Conservation (phyloP, 176 grass and related monocot species). For the Chrysopogon serrulatus region DNA sequence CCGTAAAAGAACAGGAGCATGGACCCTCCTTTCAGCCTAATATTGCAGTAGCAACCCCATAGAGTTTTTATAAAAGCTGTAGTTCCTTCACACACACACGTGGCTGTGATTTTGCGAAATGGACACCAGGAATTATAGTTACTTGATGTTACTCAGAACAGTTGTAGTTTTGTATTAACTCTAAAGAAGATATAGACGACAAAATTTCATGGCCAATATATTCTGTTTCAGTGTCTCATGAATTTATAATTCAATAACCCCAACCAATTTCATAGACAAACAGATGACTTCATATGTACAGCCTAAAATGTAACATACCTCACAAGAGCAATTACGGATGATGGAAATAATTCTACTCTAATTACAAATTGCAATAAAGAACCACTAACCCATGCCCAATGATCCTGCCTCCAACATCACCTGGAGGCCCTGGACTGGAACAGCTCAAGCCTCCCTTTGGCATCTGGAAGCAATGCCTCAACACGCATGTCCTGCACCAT, state of each 20-base stretch:
- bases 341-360: slow-evolving; percentile 28
- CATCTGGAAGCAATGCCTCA: slow-evolving; percentile 52
- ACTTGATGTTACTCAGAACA: no score
- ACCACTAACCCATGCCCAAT: slow-evolving; percentile 16
- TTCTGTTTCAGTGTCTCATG: not conserved
- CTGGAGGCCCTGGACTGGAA: slow-evolving; percentile 64
- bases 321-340: slow-evolving; percentile 28
- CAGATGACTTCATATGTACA: slow-evolving; percentile 33
- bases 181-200: not conserved
- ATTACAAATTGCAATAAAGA: slow-evolving; percentile 22
- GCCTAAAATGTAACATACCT: slow-evolving; percentile 2
- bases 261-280: slow-evolving; percentile 24
- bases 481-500: slow-evolving; percentile 68
- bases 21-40: not conserved
- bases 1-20: not conserved
- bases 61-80: not conserved
- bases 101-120: no score
- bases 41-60: not conserved
- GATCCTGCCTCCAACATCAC: slow-evolving; percentile 19
- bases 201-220: not conserved
- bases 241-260: slow-evolving; percentile 24
- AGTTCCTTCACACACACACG: no score
- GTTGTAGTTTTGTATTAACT: no score
- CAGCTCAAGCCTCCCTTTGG: slow-evolving; percentile 60
- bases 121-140: no score